Conservation (phyloP, 768 basidiomycete species). For the Hemileccinum rubropunctum region DNA sequence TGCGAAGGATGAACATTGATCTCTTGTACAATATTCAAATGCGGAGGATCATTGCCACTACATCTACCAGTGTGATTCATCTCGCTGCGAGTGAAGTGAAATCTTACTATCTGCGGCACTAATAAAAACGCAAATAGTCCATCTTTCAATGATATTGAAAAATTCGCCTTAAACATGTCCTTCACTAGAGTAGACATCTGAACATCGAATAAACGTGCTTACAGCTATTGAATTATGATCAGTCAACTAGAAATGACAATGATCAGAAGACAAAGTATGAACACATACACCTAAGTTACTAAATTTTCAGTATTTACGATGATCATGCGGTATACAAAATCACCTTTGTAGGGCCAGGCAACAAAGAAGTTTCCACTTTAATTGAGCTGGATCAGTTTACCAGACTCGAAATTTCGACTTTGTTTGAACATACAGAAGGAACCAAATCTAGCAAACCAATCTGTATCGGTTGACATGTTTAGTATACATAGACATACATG, state of each 20-base stretch:
- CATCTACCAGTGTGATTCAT: neutral
- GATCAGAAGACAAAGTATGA: too few relatives aligned
- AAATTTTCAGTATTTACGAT: neutral
- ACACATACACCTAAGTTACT: conserved; percentile 8
- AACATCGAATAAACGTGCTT: neutral
- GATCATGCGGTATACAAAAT: neutral
- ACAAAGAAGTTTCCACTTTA: conserved; percentile 9
- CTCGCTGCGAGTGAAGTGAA: neutral
- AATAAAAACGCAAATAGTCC: neutral
- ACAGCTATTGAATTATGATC: conserved; percentile 6
- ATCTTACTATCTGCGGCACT: neutral
- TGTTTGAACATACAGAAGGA: too few relatives aligned
- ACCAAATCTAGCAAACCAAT: neutral
- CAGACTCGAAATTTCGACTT: too few relatives aligned
- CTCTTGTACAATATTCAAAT: neutral
- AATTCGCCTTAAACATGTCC: neutral
- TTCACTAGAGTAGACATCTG: neutral
- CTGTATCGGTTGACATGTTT: neutral
- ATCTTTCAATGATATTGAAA: neutral
- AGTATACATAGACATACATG: neutral
- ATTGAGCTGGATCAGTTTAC: neutral
- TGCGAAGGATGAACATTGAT: neutral
- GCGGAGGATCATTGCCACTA: neutral
- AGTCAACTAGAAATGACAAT: too few relatives aligned
- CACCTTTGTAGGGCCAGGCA: conserved; percentile 10